Conservation (phyloP, 2,329 filamentous ascomycete genomes). For the Curvularia spicifera region DNA sequence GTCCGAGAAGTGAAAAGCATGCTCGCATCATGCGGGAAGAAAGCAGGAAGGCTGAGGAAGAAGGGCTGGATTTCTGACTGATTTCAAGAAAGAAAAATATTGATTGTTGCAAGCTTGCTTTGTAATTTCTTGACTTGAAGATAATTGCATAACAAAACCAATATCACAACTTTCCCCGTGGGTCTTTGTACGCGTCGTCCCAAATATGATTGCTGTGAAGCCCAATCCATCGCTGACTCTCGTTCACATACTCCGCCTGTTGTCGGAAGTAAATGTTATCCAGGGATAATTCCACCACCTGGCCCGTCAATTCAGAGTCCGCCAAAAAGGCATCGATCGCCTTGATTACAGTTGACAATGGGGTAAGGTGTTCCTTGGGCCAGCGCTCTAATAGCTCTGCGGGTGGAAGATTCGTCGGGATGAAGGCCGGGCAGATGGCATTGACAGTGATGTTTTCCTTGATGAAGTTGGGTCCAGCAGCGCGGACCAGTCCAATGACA, state of each 20-base stretch:
- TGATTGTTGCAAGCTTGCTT: background rate
- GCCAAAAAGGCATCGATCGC: slow-evolving; percentile 49
- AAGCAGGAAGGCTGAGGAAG: slow-evolving; percentile 31
- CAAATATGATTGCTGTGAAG: slow-evolving; percentile 40
- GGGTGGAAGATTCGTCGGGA: slow-evolving; percentile 50
- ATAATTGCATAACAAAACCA: background rate
- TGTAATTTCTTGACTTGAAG: background rate
- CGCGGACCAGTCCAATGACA: slow-evolving; percentile 50
- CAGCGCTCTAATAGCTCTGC: slow-evolving; percentile 48
- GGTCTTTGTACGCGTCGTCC: slow-evolving; percentile 41
- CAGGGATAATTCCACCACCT: slow-evolving; percentile 51
- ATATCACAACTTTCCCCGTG: slow-evolving; percentile 21
- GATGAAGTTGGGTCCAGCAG: slow-evolving; percentile 44
- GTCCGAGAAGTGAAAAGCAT: slow-evolving; percentile 31
- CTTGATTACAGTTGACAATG: slow-evolving; percentile 50
- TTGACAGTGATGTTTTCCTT: slow-evolving; percentile 50
- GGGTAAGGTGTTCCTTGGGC: slow-evolving; percentile 51
- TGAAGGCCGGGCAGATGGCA: slow-evolving; percentile 51
- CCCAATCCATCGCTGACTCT: slow-evolving; percentile 51
- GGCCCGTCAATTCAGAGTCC: slow-evolving; percentile 46
- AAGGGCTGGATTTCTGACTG: slow-evolving; percentile 26
- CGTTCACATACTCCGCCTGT: slow-evolving; percentile 48
- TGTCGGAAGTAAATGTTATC: slow-evolving; percentile 53
- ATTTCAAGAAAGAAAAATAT: background rate
- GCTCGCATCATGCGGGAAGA: slow-evolving; percentile 32